Base-by-base conservation (phyloP, 2,329 filamentous ascomycete genomes). In the Claviceps africana region DNA sequence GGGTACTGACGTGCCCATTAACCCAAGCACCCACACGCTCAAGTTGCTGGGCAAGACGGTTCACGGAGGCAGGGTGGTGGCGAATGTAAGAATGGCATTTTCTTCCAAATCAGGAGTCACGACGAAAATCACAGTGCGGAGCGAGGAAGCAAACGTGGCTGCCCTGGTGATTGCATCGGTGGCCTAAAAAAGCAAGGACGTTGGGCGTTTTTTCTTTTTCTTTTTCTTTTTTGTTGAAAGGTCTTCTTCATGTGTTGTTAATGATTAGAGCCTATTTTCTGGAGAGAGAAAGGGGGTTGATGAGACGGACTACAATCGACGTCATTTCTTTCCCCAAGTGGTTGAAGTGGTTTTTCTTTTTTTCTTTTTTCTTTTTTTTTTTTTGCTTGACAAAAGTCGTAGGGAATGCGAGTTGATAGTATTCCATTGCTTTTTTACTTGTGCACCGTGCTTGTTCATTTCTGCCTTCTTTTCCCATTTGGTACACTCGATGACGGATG, bases 1-100 rank as follows among this genome's bases (percentile, higher is more conserved):
- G 61, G 93, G 91, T 60, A 95, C 87, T 33, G 93, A 98, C 59
- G 83, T 98, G 40, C 85, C 88, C 0, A 76, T 95, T 59, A 94
- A 84, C 64, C 85, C 85, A 63, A 90, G 83, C 55, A 96, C 90
- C 56, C 93, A 98, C 69, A 90, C 89, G 4, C 83, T 98, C 65
- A 97, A 95, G 73, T 76, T 98, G 37, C 86, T 96, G 67, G 93
- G 93, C 65, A 97, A 96, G 81, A 95, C 88, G 44, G 84, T 97
- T 56, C 83, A 80, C 35, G 93, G 91, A 37, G 93, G 93, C 59
- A 85, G 85, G 63, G 91, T 98, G 17, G 88, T 90, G 52, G 86
- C 86, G 55, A 83, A 81, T 58, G 82, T 97, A 57, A 81, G 89
- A 69, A 95, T 98, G 90, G 93, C 90, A 1, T 96, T 82, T 71